Base-by-base conservation (phyloP, 306 rosid species). In the Quercus cerris region DNA sequence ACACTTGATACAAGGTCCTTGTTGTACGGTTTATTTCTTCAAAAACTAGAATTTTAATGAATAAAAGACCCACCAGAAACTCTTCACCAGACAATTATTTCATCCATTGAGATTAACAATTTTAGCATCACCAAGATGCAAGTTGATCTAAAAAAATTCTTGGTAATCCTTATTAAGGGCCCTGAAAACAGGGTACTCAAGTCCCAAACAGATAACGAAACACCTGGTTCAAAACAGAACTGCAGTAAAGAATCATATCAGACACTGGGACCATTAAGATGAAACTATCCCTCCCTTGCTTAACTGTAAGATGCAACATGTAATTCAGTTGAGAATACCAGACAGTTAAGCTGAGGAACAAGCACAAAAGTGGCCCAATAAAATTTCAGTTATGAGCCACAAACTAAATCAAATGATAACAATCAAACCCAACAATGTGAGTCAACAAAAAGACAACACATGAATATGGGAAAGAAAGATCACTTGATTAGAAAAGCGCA, bases 281-380 rank as follows among this genome's bases (percentile, higher is more conserved):
- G 54, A 49, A 46, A 49, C 54, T 49, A 49, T 70, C 70, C 78
- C 7, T 70, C 84, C 79, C 79, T 77, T 74, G 74, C 74, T 78
- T 78, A 83, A 83, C 91, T 88, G 91, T 57, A 72, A 67, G 87
- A 85, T 11, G 75, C 80, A 75, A 69, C 28, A 69, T 56, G 59
- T 77, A 35, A 64, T 61, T 35, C 51, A 25, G 70, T 64, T 66
- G 25, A 74, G 63, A 68, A 4, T 55, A 86, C 87, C 89, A 74
- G 52, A 82, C 86, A 88, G 84, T 85, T 83, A 85, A 83, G 85
- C 76, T 78, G 84, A 22, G 59, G 56, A 71, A 71, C 56, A 23
- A 22, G 75, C 30, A 71, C 17, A 49, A 56, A 71, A 51, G 17
- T 49, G 61, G 59, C 75, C 9, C 75, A 17, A 30, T n/a, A 1